Conservation (phyloP, 116 monocot species). For the Dioscorea cayenensis region DNA sequence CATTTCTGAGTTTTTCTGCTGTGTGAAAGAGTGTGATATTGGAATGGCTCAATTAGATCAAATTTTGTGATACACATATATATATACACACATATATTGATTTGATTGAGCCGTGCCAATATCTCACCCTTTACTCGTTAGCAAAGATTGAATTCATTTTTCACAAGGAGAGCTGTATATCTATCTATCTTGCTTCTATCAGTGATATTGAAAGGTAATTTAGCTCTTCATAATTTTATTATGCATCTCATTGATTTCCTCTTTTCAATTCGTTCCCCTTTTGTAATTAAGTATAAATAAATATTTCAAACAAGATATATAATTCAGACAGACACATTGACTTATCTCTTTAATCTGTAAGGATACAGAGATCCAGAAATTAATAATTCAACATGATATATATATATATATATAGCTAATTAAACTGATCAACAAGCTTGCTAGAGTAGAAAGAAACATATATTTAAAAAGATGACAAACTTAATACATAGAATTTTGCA, state of each 20-base stretch:
- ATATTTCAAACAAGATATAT: neutral
- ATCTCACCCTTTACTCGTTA: constrained; percentile 13
- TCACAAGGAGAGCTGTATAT: neutral
- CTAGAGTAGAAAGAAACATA: too few relatives aligned
- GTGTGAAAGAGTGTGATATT: constrained; percentile 18
- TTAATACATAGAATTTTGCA: too few relatives aligned
- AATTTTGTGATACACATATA: neutral
- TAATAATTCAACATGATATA: too few relatives aligned
- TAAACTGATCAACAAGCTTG: too few relatives aligned
- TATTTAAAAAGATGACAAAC: too few relatives aligned
- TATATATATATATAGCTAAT: too few relatives aligned
- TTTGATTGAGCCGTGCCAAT: constrained; percentile 50
- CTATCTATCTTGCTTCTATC: neutral
- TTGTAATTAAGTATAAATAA: neutral
- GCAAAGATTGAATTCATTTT: neutral
- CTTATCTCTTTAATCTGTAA: too few relatives aligned
- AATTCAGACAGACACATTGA: too few relatives aligned
- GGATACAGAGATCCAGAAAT: too few relatives aligned
- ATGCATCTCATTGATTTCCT: neutral
- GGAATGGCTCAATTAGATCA: constrained; percentile 17
- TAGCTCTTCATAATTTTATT: neutral
- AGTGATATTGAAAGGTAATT: neutral
- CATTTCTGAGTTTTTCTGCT: neutral
- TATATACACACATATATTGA: neutral
- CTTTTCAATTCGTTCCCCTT: neutral